Evolutionary conservation across 2,329 filamentous ascomycete genomes (phyloP).

Genomic region (Chrysosporium queenslandicum): DNA sequence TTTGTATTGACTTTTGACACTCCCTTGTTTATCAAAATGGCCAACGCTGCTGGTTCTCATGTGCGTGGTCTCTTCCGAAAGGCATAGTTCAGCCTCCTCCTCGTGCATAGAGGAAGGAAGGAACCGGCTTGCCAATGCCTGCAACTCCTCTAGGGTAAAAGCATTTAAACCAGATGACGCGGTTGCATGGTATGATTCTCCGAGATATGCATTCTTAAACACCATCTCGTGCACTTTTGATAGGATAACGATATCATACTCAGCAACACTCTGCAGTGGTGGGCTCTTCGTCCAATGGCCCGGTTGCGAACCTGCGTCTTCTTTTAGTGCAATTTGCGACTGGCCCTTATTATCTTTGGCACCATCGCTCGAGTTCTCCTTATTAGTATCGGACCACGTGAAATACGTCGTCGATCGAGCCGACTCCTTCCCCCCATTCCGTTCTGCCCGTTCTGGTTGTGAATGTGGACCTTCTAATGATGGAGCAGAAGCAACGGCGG

Average conservation of each 20-base stretch:
- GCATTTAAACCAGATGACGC: neutral
- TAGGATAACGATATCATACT: slow-evolving; percentile 3
- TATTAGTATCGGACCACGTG: slow-evolving; percentile 11
- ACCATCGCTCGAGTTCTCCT: neutral
- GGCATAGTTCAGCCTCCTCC: too few species aligned
- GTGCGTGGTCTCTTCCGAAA: too few species aligned
- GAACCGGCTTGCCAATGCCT: neutral
- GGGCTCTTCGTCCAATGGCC: neutral
- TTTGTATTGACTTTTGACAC: neutral
- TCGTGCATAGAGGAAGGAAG: neutral
- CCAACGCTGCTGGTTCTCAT: too few species aligned
- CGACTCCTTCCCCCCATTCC: neutral
- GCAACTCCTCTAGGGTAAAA: slow-evolving; percentile 13
- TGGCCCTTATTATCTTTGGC: too few species aligned
- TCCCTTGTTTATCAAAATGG: neutral
- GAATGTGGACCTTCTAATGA: neutral
- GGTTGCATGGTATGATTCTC: neutral
- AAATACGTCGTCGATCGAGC: slow-evolving; percentile 8
- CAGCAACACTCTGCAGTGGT: neutral
- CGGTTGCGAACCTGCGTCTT: neutral
- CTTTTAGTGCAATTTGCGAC: too few species aligned
- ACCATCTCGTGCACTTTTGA: slow-evolving; percentile 11
- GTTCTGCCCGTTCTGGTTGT: neutral
- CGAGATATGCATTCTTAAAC: slow-evolving; percentile 14
- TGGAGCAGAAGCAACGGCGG: neutral